Evolutionary conservation across 1,284 basidiomycete genomes (phyloP).

Genomic region (Bjerkandera adusta): DNA sequence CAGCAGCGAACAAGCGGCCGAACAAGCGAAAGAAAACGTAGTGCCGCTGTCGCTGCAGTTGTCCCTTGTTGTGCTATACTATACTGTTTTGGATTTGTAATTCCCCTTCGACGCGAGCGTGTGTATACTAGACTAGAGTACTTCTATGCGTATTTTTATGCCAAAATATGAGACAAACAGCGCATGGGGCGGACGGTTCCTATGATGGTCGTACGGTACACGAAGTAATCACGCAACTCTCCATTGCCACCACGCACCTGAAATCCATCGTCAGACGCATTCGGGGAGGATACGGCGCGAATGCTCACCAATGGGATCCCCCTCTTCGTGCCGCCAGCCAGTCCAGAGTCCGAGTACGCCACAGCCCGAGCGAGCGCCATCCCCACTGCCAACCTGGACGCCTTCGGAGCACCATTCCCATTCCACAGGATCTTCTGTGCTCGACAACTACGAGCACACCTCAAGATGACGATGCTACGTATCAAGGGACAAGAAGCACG

Average conservation of each 20-base stretch:
- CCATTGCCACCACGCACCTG: constrained; percentile 19
- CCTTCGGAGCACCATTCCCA: constrained; percentile 57
- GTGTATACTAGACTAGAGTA: background rate
- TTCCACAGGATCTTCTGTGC: constrained; percentile 16
- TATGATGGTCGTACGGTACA: no score
- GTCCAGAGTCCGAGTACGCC: constrained; percentile 62
- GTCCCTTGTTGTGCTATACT: constrained; percentile 4
- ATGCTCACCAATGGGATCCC: constrained; percentile 46
- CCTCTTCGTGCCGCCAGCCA: constrained; percentile 47
- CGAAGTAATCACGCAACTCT: constrained; percentile 13
- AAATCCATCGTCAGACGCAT: background rate
- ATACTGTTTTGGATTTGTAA: constrained; percentile 1
- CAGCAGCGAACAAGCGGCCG: constrained; percentile 42
- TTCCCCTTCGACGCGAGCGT: background rate
- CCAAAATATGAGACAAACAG: background rate
- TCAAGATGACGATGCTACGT: background rate
- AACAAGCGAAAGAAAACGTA: constrained; percentile 32
- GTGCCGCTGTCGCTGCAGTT: background rate
- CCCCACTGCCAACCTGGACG: constrained; percentile 45
- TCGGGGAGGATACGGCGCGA: background rate
- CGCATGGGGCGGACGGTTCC: background rate
- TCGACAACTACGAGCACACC: constrained; percentile 24
- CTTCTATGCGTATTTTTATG: background rate
- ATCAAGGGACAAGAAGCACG: constrained; percentile 13
- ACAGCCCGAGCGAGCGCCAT: constrained; percentile 43